A percentile compares a stretch with the other conserved stretches of the same genome.
Evolutionary conservation across 768 basidiomycete species (phyloP).

Genomic region (Jaapia argillacea): DNA sequence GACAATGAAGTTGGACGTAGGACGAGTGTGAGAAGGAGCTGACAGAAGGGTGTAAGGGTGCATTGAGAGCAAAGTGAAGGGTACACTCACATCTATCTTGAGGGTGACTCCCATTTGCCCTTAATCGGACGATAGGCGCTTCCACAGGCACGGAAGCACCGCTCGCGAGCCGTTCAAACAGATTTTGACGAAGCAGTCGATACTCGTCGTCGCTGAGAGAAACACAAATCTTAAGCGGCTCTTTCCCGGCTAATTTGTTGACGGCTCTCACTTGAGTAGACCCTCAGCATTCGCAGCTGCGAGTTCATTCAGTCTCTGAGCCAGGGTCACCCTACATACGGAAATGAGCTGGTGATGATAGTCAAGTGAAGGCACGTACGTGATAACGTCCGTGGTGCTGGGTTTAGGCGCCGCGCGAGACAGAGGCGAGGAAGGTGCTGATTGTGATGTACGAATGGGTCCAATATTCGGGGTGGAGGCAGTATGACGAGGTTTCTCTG

Average conservation of each 20-base stretch:
- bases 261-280: constrained; percentile 63
- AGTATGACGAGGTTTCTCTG: constrained; percentile 9
- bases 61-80: neutral
- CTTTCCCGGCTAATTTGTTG: too few relatives aligned
- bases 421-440: constrained; percentile 2
- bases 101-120: constrained; percentile 25
- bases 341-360: neutral
- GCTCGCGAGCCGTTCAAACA: constrained; percentile 71
- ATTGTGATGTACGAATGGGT: constrained; percentile 2
- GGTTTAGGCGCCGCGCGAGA: constrained; percentile 7
- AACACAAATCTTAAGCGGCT: neutral
- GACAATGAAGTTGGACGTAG: constrained; percentile 15
- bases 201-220: constrained; percentile 72
- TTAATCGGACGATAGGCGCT: constrained; percentile 47
- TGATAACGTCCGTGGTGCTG: constrained; percentile 22
- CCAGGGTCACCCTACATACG: constrained; percentile 52
- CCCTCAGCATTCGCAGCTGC: constrained; percentile 75
- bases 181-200: constrained; percentile 70
- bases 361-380: constrained; percentile 14
- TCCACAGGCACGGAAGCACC: constrained; percentile 52
- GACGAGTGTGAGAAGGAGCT: constrained; percentile 10
- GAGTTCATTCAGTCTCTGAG: constrained; percentile 73
- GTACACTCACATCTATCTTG: constrained; percentile 27
- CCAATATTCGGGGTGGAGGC: neutral
- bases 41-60: neutral